A percentile compares a stretch with the other conserved stretches of the same genome.
phyloP scores from a whole-genome alignment of 768 basidiomycete genomes.

The Infundibulicybe gibba region DNA sequence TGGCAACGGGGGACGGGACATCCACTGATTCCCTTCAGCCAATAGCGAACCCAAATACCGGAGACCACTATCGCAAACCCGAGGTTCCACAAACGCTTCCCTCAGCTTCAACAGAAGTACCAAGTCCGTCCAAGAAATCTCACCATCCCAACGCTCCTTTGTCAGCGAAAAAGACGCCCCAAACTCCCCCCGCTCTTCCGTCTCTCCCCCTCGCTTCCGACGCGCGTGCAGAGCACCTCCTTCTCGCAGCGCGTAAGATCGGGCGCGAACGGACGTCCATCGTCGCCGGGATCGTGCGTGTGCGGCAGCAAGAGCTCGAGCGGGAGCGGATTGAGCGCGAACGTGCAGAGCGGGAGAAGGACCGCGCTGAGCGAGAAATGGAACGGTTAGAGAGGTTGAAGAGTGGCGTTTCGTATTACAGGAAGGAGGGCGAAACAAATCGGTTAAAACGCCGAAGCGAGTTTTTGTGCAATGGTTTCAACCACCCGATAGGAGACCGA shows the following conservation, averaged over 20 bases:
- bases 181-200: slow-evolving; percentile 21
- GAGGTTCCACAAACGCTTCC: slow-evolving; percentile 6
- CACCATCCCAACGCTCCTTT: slow-evolving; percentile 3
- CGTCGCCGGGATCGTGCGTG: slow-evolving; percentile 47
- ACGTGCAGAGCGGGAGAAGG: slow-evolving; percentile 20
- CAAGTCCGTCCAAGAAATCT: slow-evolving; percentile 4
- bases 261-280: slow-evolving; percentile 58
- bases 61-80: slow-evolving; percentile 20
- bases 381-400: slow-evolving; percentile 21
- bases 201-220: slow-evolving; percentile 45
- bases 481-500: slow-evolving; percentile 15
- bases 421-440: slow-evolving; percentile 16
- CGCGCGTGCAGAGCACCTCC: slow-evolving; percentile 66
- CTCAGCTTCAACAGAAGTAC: slow-evolving; percentile 2
- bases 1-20: not conserved
- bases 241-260: slow-evolving; percentile 68
- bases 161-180: slow-evolving; percentile 14
- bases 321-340: slow-evolving; percentile 27
- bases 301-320: slow-evolving; percentile 32
- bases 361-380: slow-evolving; percentile 17
- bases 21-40: not conserved
- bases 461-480: not conserved
- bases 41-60: slow-evolving; percentile 5
- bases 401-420: slow-evolving; percentile 8
- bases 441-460: slow-evolving; percentile 16